Base-by-base conservation (phyloP, 2,329 filamentous ascomycete species). In the Botrytis squamosa region DNA sequence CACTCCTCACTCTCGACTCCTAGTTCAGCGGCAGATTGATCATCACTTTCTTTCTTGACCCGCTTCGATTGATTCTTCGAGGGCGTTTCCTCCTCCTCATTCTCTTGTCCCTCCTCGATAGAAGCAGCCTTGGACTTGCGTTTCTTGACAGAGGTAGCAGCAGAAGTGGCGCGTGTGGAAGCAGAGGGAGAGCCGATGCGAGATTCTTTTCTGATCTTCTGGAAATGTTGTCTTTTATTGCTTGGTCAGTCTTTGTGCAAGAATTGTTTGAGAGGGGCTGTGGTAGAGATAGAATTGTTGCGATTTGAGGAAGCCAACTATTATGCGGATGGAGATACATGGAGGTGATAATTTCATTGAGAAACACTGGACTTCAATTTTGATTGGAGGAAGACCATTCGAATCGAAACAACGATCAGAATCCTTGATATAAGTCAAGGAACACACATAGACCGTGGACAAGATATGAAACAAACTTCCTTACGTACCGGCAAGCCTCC, bases 401-500 rank as follows among this genome's bases (percentile, higher is more conserved):
- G 10, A 44, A 40, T n/a, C 38, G 20, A 42, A 20, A 7, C n/a
- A n/a, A 44, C 9, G 40, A 44, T 9, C 22, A 64, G n/a, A 16
- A 9, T 52, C 29, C 6, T 52, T 29, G 14, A 38, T 16, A 52
- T 14, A 2, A 38, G 7, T 33, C 49, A 40, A 68, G 8, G 14
- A 52, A 52, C 25, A 38, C 18, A 29, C 10, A 25, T 14, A 36
- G 22, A 65, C 5, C 4, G n/a, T 25, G 44, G 36, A 38, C 3
- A 52, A 52, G 14, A 67, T 33, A 14, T 22, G 9, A n/a, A n/a
- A 20, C 4, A 67, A 64, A 71, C 1, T 25, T n/a, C 29, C 44
- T 16, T 49, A 76, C 79, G 44, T 78, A 80, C 80, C 80, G 77
- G 38, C 80, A 81, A 14, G 77, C 80, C 70, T 81, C 80, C 36